Evolutionary conservation across 495 filamentous ascomycete species (phyloP), one percentile per base, ranked within the genome.

Genomic region (Xylaria flabelliformis): DNA sequence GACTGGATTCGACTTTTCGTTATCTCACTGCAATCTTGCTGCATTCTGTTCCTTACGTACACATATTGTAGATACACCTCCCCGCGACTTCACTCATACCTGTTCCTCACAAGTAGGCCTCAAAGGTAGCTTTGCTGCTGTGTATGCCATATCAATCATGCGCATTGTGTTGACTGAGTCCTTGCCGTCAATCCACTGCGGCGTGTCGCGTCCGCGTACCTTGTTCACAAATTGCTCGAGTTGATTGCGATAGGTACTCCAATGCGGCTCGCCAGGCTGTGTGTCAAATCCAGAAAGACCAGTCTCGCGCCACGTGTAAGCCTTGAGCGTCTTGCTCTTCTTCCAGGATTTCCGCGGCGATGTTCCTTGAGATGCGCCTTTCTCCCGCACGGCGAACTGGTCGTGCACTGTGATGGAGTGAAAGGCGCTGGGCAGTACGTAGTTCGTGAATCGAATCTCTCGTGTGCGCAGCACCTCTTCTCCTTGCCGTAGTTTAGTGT

Each of bases 221-320:
- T 74, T 78, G 73, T 89, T 86, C 19, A 90, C 85, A 73, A 91
- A 91, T 68, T 86, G 80, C 71, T 90, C 84, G 8, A 91, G 78
- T 77, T 88, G 83, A 71, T 86, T 80, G 13, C 83, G 80, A 73
- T 88, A 89, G 3, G 83, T 83, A 1, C 80, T 73, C 88, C 88
- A 90, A 72, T 80, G 82, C 13, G 74, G 66, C 71, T 86, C 81
- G 9, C 83, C 83, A n/a, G 70, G 63, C 70, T 78, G 66, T 50
- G 79, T 74, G 5, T 46, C 19, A 3, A 26, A 34, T 15, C 42
- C 15, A 42, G 36, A 29, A 9, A 80, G 64, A n/a, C 80, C 76
- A 3, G 74, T 76, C 1, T 82, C 82, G n/a, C 75, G 73, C 75
- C 80, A 85, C 0, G 77, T 81, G 67, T 89, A 89, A 0, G 81